Evolutionary conservation across 164 flowering plant genomes (phyloP), one percentile per base, ranked within the genome.

Genomic region (Chimonanthus salicifolius): DNA sequence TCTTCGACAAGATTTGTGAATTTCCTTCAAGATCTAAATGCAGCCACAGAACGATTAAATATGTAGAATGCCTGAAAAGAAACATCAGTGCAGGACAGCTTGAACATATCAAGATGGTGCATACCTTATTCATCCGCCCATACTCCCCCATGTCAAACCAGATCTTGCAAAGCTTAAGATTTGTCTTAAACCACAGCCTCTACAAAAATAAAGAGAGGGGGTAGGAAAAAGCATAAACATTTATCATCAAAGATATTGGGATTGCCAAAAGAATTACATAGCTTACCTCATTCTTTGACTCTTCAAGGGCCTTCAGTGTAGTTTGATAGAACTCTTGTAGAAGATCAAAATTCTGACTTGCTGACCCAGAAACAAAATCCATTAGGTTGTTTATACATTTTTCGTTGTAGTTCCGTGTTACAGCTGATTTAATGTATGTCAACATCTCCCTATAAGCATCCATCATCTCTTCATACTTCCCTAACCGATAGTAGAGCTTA

Each of bases 141-240:
- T 94, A 96, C 84, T 96, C 99, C 71, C 97, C 97, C 88, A 91
- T 90, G 80, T 96, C 98, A 80, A 92, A 94, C 94, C 94, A 94
- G 70, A 92, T 94, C 81, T 94, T 94, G 84, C 98, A 94, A 51
- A 94, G 90, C 86, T 94, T 94, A 50, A 96, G 88, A 87, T 96
- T 96, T 70, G 97, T 94, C 83, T 96, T 96, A 75, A 96, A 96
- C 99, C 99, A 96, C n/a, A 94, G 81, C 73, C 99, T 90, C 99
- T 94, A 91, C 79, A 78, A 15, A 16, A 47, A 64, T 49, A 6
- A 72, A 68, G 70, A 48, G 54, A 11, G 7, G 16, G 8, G 47
- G 44, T 7, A 2, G 4, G 66, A 33, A 18, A 11, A 20, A n/a
- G 21, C 6, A 48, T 45, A 47, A 71, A 75, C 47, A 46, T 15